phyloP scores from a whole-genome alignment of 768 basidiomycete species.

The Lentinula lateritia region DNA sequence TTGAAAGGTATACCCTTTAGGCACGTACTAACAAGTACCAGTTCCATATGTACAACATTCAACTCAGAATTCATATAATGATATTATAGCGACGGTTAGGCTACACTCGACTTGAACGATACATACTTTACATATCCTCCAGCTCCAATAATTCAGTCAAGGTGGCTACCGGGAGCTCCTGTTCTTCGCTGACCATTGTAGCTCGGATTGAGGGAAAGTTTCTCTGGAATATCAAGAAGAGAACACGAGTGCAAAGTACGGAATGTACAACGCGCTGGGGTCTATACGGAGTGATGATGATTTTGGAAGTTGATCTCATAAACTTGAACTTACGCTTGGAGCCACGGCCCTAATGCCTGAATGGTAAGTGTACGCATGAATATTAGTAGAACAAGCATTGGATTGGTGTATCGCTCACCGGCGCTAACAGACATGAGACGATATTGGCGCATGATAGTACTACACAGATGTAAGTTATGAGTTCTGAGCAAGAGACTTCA shows the following conservation, averaged over 20 bases:
- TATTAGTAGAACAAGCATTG: not conserved
- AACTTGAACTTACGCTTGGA: slow-evolving; percentile 28
- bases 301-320: not conserved
- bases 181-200: not conserved
- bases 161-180: not conserved
- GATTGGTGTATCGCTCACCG: slow-evolving; percentile 19
- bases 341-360: slow-evolving; percentile 35
- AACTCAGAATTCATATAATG: too few relatives aligned
- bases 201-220: slow-evolving; percentile 8
- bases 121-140: not conserved
- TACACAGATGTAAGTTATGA: not conserved
- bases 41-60: too few relatives aligned
- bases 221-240: slow-evolving; percentile 32
- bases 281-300: slow-evolving; percentile 12
- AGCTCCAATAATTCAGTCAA: not conserved
- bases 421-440: slow-evolving; percentile 30
- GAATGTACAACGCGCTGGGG: slow-evolving; percentile 41
- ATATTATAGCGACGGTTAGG: too few relatives aligned
- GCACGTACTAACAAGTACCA: not conserved
- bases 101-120: too few relatives aligned
- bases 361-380: not conserved
- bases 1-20: not conserved
- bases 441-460: slow-evolving; percentile 23
- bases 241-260: slow-evolving; percentile 34
- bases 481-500: not conserved